Conservation (phyloP, 2,329 filamentous ascomycete genomes). For the Cordyceps javanica region DNA sequence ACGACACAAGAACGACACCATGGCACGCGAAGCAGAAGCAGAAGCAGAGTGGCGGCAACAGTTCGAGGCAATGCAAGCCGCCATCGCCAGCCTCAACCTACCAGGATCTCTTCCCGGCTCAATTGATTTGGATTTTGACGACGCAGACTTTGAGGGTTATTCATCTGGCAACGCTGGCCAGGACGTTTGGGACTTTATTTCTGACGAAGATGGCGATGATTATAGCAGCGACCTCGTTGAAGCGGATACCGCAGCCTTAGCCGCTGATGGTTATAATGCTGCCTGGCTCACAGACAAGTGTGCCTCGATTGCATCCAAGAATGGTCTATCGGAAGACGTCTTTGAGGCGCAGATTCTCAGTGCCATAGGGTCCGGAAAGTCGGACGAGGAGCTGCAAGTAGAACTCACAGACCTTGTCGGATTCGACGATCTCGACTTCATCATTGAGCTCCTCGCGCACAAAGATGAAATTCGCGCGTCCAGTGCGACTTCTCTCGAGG, state of each 20-base stretch:
- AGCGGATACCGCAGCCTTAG: constrained; percentile 24
- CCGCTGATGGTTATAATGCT: constrained; percentile 41
- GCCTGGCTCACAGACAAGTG: constrained; percentile 71
- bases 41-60: constrained; percentile 75
- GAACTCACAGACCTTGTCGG: constrained; percentile 84
- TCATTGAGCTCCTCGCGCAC: constrained; percentile 81
- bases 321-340: constrained; percentile 61
- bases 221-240: constrained; percentile 61
- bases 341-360: constrained; percentile 73
- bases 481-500: constrained; percentile 26
- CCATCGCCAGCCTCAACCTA: constrained; percentile 67
- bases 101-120: constrained; percentile 33
- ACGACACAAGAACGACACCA: not conserved
- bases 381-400: constrained; percentile 86
- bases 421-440: constrained; percentile 87
- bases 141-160: constrained; percentile 55
- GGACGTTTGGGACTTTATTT: constrained; percentile 91
- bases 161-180: constrained; percentile 59
- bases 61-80: constrained; percentile 77
- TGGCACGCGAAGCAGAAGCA: constrained; percentile 31
- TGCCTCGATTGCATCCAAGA: constrained; percentile 56
- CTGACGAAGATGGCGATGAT: constrained; percentile 62
- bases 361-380: constrained; percentile 59
- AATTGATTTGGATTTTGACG: constrained; percentile 46
- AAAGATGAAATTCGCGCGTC: constrained; percentile 59